phyloP scores from a whole-genome alignment of 352 stramenopile genomes.

The Globisporangium perplexum region DNA sequence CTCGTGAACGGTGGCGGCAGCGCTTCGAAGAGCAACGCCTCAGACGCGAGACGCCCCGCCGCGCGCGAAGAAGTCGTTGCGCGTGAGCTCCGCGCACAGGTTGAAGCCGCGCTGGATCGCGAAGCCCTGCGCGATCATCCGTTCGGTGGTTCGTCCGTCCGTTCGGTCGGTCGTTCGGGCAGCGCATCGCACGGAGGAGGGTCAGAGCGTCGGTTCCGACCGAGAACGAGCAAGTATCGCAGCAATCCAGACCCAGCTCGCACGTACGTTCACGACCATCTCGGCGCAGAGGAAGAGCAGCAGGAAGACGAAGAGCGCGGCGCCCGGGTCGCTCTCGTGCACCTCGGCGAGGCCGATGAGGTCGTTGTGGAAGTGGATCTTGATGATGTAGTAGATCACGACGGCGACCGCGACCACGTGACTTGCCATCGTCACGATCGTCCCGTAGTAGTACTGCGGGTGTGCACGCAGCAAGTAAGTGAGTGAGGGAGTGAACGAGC shows the following conservation, averaged over 20 bases:
- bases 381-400: constrained; percentile 49
- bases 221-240: too few relatives aligned
- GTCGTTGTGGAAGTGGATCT: constrained; percentile 50
- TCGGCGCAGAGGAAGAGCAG: constrained; percentile 44
- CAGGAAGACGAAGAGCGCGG: constrained; percentile 61
- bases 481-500: not conserved
- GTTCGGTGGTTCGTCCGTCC: not conserved
- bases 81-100: constrained; percentile 64
- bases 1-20: not conserved
- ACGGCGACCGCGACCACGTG: constrained; percentile 56
- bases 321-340: constrained; percentile 21
- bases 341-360: constrained; percentile 24
- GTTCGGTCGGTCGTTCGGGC: too few relatives aligned
- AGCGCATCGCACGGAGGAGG: not conserved
- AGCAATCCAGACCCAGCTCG: too few relatives aligned
- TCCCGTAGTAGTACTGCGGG: constrained; percentile 50
- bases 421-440: constrained; percentile 42
- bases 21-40: constrained; percentile 1
- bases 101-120: constrained; percentile 45
- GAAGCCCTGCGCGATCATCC: constrained; percentile 25
- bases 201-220: too few relatives aligned
- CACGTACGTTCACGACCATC: constrained; percentile 55
- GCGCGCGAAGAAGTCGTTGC: constrained; percentile 60
- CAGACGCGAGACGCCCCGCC: constrained; percentile 19
- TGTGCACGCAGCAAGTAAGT: not conserved